These are phyloP conservation scores for Musa balbisiana DNA, from an alignment of 202 grass and related monocot genomes.

Conservation along the genomic window DNA sequence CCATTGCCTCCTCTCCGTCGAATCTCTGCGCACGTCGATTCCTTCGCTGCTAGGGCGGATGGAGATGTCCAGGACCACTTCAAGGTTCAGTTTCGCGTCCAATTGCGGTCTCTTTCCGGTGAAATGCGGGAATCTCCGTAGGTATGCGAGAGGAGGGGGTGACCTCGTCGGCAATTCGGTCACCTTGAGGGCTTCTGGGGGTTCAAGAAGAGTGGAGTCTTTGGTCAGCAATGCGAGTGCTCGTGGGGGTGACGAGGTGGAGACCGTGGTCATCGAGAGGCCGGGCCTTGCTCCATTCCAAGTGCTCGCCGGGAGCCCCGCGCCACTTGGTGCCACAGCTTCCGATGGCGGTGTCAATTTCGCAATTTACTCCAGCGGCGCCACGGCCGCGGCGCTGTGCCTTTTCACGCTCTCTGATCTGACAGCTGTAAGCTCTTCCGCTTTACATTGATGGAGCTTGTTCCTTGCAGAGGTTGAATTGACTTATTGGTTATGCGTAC, in stretches of 20 bases:
- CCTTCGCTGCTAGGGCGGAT: neutral
- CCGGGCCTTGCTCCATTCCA: conserved; percentile 39
- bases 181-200: neutral
- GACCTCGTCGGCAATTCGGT: neutral
- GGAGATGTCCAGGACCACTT: neutral
- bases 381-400: conserved; percentile 56
- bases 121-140: neutral
- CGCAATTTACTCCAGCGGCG: conserved; percentile 57
- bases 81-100: neutral
- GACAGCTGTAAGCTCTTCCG: conserved; percentile 28
- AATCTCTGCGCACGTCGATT: too few relatives aligned
- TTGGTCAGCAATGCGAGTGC: conserved; percentile 10
- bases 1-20: neutral
- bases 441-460: neutral
- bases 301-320: conserved; percentile 59
- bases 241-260: neutral
- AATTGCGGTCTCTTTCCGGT: neutral
- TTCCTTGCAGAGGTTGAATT: neutral
- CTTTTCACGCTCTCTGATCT: conserved; percentile 71
- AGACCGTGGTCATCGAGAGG: conserved; percentile 27
- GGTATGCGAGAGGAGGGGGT: neutral
- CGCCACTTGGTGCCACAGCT: conserved; percentile 58
- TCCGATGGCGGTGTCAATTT: conserved; percentile 68
- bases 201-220: conserved; percentile 1
- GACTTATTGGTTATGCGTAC: neutral